Percentiles rank a stretch among this genome's conserved stretches.
Evolutionary conservation across 768 basidiomycete species (phyloP).

Genomic region (Lactarius akahatsu): DNA sequence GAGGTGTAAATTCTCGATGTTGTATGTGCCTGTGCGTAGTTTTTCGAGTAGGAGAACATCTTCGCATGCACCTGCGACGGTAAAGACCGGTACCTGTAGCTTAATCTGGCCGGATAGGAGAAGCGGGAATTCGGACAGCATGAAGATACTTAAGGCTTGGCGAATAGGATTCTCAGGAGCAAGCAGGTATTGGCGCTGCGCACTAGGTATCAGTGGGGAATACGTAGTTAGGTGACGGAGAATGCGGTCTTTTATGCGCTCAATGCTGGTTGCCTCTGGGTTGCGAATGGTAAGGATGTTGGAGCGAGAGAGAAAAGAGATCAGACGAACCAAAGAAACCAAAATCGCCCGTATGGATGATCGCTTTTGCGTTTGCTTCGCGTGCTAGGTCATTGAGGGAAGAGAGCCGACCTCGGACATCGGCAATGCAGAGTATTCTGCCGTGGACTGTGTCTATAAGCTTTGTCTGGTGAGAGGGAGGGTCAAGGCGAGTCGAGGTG

Average conservation of each 20-base stretch:
- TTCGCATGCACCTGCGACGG: slow-evolving; percentile 97
- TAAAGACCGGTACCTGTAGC: slow-evolving; percentile 90
- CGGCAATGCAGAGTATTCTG: slow-evolving; percentile 91
- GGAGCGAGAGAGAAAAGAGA: not conserved
- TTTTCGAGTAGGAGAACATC: slow-evolving; percentile 93
- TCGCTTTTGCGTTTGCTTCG: slow-evolving; percentile 85
- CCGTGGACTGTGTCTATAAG: slow-evolving; percentile 75
- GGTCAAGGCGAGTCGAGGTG: slow-evolving; percentile 56
- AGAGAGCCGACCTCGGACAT: slow-evolving; percentile 85
- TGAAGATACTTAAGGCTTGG: slow-evolving; percentile 66
- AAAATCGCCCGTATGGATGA: slow-evolving; percentile 98
- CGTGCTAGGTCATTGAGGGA: slow-evolving; percentile 87
- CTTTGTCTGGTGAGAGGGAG: slow-evolving; percentile 71
- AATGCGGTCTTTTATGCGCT: slow-evolving; percentile 91
- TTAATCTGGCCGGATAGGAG: slow-evolving; percentile 89
- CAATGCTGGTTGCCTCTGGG: slow-evolving; percentile 73
- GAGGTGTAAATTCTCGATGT: slow-evolving; percentile 86
- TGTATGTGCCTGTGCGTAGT: slow-evolving; percentile 78
- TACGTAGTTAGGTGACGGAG: slow-evolving; percentile 95
- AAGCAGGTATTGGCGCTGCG: slow-evolving; percentile 77
- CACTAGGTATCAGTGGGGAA: slow-evolving; percentile 86
- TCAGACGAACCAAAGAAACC: slow-evolving; percentile 82
- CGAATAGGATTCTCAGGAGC: slow-evolving; percentile 75
- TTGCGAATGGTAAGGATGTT: slow-evolving; percentile 29
- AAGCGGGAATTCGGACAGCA: slow-evolving; percentile 91